Evolutionary conservation across 2,329 filamentous ascomycete species (phyloP).

Genomic region (Clarireedia paspali): DNA sequence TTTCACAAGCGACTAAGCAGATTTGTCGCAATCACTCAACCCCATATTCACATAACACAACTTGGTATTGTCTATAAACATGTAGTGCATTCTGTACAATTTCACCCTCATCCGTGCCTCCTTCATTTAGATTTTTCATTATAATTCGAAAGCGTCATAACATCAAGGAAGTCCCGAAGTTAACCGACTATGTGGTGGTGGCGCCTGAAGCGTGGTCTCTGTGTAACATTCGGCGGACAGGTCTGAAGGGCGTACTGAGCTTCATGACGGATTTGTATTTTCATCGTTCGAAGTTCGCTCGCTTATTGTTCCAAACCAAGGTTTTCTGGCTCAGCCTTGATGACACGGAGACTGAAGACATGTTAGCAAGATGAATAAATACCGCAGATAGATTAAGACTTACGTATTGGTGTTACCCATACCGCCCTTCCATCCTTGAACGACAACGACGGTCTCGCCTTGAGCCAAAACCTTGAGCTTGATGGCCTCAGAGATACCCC

Average conservation of each 20-base stretch:
- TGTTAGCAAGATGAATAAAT: neutral
- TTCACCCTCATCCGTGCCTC: constrained; percentile 1
- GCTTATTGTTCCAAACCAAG: constrained; percentile 19
- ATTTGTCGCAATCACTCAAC: no score
- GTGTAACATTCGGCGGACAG: neutral
- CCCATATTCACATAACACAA: no score
- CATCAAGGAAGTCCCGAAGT: constrained; percentile 3
- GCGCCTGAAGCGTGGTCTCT: constrained; percentile 1
- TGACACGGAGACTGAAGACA: constrained; percentile 26
- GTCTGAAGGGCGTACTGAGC: neutral
- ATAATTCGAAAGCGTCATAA: constrained; percentile 2
- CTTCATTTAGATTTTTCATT: constrained; percentile 2
- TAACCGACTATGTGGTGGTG: neutral
- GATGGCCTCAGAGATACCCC: constrained; percentile 84
- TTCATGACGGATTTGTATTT: constrained; percentile 1
- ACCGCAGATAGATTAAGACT: neutral
- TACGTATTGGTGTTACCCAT: constrained; percentile 84
- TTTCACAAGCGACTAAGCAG: no score
- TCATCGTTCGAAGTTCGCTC: neutral
- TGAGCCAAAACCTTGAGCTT: constrained; percentile 68
- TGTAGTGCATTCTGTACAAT: neutral
- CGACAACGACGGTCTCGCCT: constrained; percentile 71
- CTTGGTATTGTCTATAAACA: constrained; percentile 7
- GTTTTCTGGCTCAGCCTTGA: constrained; percentile 27
- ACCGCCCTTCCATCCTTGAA: constrained; percentile 86